Percentiles rank a stretch among this genome's conserved stretches.
Evolutionary conservation across 306 rosid genomes (phyloP).

Genomic region (Bauhinia variegata): DNA sequence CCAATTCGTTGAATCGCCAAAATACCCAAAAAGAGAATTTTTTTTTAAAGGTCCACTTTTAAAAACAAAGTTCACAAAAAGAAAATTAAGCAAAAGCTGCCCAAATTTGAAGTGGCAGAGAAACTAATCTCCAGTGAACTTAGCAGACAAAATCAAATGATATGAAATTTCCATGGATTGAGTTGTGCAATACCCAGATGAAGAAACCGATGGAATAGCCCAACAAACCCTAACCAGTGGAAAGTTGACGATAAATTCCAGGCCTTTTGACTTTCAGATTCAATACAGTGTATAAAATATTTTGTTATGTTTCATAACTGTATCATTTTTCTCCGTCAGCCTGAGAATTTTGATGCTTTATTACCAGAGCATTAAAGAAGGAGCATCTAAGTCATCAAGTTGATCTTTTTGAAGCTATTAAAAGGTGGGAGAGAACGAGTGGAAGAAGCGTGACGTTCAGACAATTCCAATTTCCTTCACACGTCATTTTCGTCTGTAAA

Average conservation of each 20-base stretch:
- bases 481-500: slow-evolving; percentile 60
- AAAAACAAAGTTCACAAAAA: slow-evolving; percentile 39
- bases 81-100: slow-evolving; percentile 22
- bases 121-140: slow-evolving; percentile 36
- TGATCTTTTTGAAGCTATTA: slow-evolving; percentile 31
- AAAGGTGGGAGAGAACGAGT: background rate
- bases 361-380: slow-evolving; percentile 33
- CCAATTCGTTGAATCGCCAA: slow-evolving; percentile 22
- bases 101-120: slow-evolving; percentile 22
- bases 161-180: slow-evolving; percentile 28
- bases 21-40: slow-evolving; percentile 1
- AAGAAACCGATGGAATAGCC: slow-evolving; percentile 43
- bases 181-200: slow-evolving; percentile 64
- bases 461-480: slow-evolving; percentile 61
- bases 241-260: slow-evolving; percentile 56
- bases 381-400: slow-evolving; percentile 43
- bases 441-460: slow-evolving; percentile 73
- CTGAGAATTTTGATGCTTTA: background rate
- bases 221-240: slow-evolving; percentile 63
- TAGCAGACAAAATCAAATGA: slow-evolving; percentile 27
- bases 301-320: slow-evolving; percentile 30
- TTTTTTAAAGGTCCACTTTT: too few relatives aligned
- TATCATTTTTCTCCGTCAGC: slow-evolving; percentile 33
- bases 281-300: slow-evolving; percentile 41
- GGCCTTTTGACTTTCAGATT: slow-evolving; percentile 63